phyloP scores from a whole-genome alignment of 2,329 filamentous ascomycete species.

The Westerdykella ornata region DNA sequence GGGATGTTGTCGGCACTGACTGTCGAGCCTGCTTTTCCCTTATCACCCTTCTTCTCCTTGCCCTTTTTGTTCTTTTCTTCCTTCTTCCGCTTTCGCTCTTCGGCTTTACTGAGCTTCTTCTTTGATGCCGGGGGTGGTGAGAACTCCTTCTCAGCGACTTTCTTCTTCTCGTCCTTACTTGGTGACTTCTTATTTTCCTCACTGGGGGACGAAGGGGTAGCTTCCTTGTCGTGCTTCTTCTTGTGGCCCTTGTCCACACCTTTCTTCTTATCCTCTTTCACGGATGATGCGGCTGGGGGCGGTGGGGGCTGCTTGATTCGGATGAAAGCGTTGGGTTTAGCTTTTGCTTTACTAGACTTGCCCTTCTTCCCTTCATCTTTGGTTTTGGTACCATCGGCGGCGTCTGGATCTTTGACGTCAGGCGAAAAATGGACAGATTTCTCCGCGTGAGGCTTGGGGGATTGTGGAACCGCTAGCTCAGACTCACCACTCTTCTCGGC shows the following conservation, averaged over 20 bases:
- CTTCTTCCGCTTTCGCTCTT: constrained; percentile 24
- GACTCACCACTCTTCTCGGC: constrained; percentile 35
- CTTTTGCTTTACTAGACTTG: constrained; percentile 8
- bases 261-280: constrained; percentile 29
- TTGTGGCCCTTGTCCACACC: constrained; percentile 8
- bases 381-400: constrained; percentile 22
- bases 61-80: constrained; percentile 18
- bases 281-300: constrained; percentile 12
- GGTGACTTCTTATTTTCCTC: constrained; percentile 2
- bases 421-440: constrained; percentile 35
- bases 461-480: constrained; percentile 29
- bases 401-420: constrained; percentile 36
- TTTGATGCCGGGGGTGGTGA: constrained; percentile 7
- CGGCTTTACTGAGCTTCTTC: constrained; percentile 22
- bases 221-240: constrained; percentile 5
- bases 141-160: constrained; percentile 7
- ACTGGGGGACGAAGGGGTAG: too few species aligned
- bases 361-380: constrained; percentile 19
- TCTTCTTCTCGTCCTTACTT: constrained; percentile 18
- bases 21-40: constrained; percentile 9
- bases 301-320: constrained; percentile 24
- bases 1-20: constrained; percentile 8
- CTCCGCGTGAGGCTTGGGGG: constrained; percentile 19
- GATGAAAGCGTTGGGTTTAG: constrained; percentile 28
- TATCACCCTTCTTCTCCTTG: constrained; percentile 15